Evolutionary conservation across 306 rosid genomes (phyloP).

Genomic region (Acacia melanoxylon): DNA sequence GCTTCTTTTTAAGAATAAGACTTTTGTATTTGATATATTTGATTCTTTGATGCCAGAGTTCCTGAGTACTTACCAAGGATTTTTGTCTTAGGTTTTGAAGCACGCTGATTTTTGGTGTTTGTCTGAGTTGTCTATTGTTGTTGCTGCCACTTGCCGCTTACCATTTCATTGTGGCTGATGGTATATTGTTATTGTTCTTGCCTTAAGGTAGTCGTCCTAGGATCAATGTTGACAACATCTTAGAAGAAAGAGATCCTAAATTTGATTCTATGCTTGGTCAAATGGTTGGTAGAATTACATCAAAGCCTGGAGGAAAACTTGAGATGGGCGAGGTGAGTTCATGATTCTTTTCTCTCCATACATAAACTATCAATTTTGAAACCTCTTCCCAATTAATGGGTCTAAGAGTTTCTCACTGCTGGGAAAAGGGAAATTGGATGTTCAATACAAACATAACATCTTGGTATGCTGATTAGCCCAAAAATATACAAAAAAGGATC

Average conservation of each 20-base stretch:
- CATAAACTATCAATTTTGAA: neutral
- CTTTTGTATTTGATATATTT: slow-evolving; percentile 18
- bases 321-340: slow-evolving; percentile 96
- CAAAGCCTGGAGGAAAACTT: slow-evolving; percentile 88
- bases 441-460: neutral
- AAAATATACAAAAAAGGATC: neutral
- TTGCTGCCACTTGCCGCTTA: neutral
- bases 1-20: neutral
- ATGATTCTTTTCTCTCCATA: slow-evolving; percentile 3
- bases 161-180: neutral
- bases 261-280: slow-evolving; percentile 89
- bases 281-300: slow-evolving; percentile 75
- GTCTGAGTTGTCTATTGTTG: slow-evolving; percentile 12
- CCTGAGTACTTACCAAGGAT: neutral
- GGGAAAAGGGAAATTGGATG: neutral
- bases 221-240: slow-evolving; percentile 51
- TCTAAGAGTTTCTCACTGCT: neutral
- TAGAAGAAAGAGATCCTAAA: slow-evolving; percentile 76
- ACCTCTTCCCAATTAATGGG: neutral
- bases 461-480: neutral
- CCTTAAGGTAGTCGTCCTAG: slow-evolving; percentile 50
- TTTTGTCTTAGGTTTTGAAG: neutral
- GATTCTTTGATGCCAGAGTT: neutral
- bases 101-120: slow-evolving; percentile 11
- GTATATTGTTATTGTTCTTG: slow-evolving; percentile 22